Conservation (phyloP, 2,329 filamentous ascomycete genomes). For the Trematosphaeria pertusa region DNA sequence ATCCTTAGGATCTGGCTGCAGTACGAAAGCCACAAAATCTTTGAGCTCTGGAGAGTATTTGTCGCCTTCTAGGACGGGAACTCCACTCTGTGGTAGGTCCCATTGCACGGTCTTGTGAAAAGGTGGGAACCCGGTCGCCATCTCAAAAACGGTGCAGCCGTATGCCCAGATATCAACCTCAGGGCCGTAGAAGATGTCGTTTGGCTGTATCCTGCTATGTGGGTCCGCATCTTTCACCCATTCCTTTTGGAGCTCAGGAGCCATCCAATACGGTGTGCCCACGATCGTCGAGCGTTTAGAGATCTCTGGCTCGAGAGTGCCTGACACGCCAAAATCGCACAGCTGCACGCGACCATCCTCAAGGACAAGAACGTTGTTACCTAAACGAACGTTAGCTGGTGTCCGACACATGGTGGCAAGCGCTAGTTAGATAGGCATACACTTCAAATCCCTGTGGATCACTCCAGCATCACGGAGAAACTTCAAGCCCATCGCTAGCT, state of each 20-base stretch:
- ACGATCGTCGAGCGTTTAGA: slow-evolving; percentile 83
- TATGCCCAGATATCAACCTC: slow-evolving; percentile 82
- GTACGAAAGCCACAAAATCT: slow-evolving; percentile 74
- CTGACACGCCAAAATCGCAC: slow-evolving; percentile 85
- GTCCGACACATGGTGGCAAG: neutral
- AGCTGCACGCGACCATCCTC: slow-evolving; percentile 80
- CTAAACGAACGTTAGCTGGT: no score
- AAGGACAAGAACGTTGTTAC: slow-evolving; percentile 79
- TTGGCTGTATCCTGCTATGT: slow-evolving; percentile 61
- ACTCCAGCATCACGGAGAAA: slow-evolving; percentile 71
- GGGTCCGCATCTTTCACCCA: slow-evolving; percentile 63
- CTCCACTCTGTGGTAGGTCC: slow-evolving; percentile 51
- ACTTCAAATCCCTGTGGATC: slow-evolving; percentile 71
- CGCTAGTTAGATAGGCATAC: slow-evolving; percentile 45
- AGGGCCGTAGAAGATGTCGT: slow-evolving; percentile 58
- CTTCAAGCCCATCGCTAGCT: slow-evolving; percentile 67
- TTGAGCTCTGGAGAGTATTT: slow-evolving; percentile 73
- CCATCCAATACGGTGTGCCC: slow-evolving; percentile 87
- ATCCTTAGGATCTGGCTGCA: slow-evolving; percentile 71
- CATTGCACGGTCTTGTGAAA: slow-evolving; percentile 58
- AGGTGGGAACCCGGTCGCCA: slow-evolving; percentile 78
- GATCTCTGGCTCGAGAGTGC: slow-evolving; percentile 75
- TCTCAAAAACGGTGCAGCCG: slow-evolving; percentile 80
- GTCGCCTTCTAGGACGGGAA: slow-evolving; percentile 74
- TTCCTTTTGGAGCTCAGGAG: slow-evolving; percentile 68